Evolutionary conservation across 139 green algal genomes (phyloP), one percentile per base, ranked within the genome.

Genomic region (Bryopsis sp.): DNA sequence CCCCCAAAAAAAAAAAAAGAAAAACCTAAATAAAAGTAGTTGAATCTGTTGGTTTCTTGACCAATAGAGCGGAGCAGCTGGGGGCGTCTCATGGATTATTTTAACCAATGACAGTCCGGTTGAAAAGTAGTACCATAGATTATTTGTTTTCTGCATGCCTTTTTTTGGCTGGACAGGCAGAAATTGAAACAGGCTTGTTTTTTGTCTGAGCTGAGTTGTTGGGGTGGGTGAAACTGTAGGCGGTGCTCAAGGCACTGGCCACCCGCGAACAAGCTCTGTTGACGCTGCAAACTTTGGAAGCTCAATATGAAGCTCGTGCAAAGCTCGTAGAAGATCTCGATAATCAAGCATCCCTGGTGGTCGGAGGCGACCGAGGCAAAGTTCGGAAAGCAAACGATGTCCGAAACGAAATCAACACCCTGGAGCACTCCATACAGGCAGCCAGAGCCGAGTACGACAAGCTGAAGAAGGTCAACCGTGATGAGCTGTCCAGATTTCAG

Each of bases 181-280:
- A n/a, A n/a, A n/a, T n/a, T n/a, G n/a, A n/a, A n/a, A n/a, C n/a
- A n/a, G n/a, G n/a, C n/a, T n/a, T n/a, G n/a, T n/a, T n/a, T n/a
- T n/a, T n/a, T n/a, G n/a, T n/a, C n/a, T n/a, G 6, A 43, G 31
- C 39, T 22, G n/a, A 3, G 28, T 22, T 6, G 31, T 65, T 46
- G 26, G 39, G 3, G 24, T 26, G 4, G 22, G 8, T 7, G n/a
- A 24, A 22, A 33, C 32, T 60, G 28, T 80, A 88, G 82, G 65
- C 79, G 29, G 75, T 70, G 3, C 66, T 78, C 47, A 80, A 80
- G 60, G 80, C 78, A 6, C 71, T 84, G 19, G 63, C 68, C 22
- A 73, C 75, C 0, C 76, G 82, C 28, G 82, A 88, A 67, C 82
- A 88, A 77, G 76, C 81, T 58, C 73, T 88, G 63, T 71, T 88